These are phyloP conservation scores for Melanopsichium pennsylvanicum DNA, from an alignment of 1,284 basidiomycete species.

Conservation along the genomic window DNA sequence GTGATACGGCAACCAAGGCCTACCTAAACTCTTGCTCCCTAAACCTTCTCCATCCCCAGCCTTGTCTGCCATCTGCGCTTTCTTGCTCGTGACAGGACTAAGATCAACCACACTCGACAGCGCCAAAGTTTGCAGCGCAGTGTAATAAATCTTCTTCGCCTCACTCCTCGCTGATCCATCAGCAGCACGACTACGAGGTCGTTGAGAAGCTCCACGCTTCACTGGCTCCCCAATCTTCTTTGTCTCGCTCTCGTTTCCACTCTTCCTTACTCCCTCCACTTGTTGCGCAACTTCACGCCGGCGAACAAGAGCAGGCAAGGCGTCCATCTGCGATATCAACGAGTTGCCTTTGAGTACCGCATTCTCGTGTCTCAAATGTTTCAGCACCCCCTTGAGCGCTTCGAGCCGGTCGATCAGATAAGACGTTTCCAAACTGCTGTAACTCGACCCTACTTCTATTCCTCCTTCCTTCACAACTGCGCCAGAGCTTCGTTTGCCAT, in stretches of 20 bases:
- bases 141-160: conserved; percentile 14
- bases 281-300: neutral
- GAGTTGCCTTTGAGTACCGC: conserved; percentile 88
- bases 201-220: conserved; percentile 6
- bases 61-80: neutral
- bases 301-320: conserved; percentile 69
- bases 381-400: conserved; percentile 84
- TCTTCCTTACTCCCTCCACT: neutral
- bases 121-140: conserved; percentile 22
- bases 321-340: conserved; percentile 79
- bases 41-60: neutral
- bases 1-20: conserved; percentile 39
- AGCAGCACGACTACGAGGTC: neutral
- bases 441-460: conserved; percentile 16
- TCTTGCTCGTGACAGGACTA: conserved; percentile 10
- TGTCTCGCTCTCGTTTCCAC: conserved; percentile 35
- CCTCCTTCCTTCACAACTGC: conserved; percentile 5
- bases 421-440: conserved; percentile 43
- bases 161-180: conserved; percentile 7
- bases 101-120: conserved; percentile 55
- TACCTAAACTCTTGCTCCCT: neutral
- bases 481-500: neutral
- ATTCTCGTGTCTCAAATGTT: conserved; percentile 89
- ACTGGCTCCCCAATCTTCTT: conserved; percentile 32
- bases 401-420: conserved; percentile 74